Evolutionary conservation across 768 basidiomycete genomes (phyloP).

Genomic region (Phlebiopsis flavidoalba): DNA sequence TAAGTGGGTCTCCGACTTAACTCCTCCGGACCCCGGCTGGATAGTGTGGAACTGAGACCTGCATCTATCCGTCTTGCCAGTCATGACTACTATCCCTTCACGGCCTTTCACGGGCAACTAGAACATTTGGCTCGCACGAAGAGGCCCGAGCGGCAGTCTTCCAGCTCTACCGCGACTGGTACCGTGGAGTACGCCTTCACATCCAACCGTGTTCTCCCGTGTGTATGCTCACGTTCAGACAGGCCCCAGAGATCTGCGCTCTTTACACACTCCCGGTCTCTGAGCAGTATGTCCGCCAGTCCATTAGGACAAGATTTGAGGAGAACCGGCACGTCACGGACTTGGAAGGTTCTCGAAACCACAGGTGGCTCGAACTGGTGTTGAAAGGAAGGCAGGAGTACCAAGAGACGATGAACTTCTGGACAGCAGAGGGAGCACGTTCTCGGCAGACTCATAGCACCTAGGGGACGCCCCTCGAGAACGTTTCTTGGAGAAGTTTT

Average conservation of each 20-base stretch:
- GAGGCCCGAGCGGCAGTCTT: constrained; percentile 67
- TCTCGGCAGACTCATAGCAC: constrained; percentile 59
- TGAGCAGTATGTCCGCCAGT: constrained; percentile 70
- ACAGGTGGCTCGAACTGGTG: too few species aligned
- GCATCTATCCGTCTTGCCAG: neutral
- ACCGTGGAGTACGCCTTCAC: constrained; percentile 67
- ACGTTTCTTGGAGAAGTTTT: constrained; percentile 81
- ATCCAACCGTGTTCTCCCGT: constrained; percentile 3
- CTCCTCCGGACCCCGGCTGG: neutral
- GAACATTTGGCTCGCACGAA: constrained; percentile 47
- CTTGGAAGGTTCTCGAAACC: constrained; percentile 71
- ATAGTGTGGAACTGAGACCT: neutral
- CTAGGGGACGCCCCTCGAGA: constrained; percentile 39
- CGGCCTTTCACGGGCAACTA: constrained; percentile 73
- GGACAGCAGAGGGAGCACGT: constrained; percentile 88
- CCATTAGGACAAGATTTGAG: constrained; percentile 85
- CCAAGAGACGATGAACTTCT: constrained; percentile 92
- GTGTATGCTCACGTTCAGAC: neutral
- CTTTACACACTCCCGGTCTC: constrained; percentile 82
- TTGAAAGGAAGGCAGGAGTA: constrained; percentile 83
- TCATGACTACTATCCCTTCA: constrained; percentile 83
- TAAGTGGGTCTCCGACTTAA: neutral
- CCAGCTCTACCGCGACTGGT: constrained; percentile 89
- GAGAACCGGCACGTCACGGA: constrained; percentile 79
- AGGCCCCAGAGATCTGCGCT: constrained; percentile 89